Conservation (phyloP, 805 yeast species). For the Wickerhamiella alocasiicola region DNA sequence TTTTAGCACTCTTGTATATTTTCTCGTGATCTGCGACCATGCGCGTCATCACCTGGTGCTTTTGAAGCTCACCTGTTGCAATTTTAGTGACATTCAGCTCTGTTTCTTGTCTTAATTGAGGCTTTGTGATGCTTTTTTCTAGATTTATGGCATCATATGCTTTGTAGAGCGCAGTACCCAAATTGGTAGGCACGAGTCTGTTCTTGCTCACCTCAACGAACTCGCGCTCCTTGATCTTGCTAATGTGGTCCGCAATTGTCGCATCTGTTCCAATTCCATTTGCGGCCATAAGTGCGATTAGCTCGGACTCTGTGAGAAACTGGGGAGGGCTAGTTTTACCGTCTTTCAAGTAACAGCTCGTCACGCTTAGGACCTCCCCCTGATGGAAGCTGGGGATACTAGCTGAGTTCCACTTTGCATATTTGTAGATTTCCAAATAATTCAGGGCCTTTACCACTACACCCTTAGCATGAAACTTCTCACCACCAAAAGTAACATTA, state of each 20-base stretch:
- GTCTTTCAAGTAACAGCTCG: slow-evolving; percentile 45
- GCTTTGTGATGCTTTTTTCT: slow-evolving; percentile 72
- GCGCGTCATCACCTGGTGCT: slow-evolving; percentile 23
- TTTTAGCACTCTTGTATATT: slow-evolving; percentile 16
- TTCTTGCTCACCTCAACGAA: slow-evolving; percentile 34
- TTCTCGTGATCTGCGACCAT: slow-evolving; percentile 17
- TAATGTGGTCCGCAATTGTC: slow-evolving; percentile 95
- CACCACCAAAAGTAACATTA: slow-evolving; percentile 64
- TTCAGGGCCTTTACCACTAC: slow-evolving; percentile 59
- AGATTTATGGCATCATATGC: slow-evolving; percentile 75
- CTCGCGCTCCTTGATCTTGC: slow-evolving; percentile 54
- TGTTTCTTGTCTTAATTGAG: slow-evolving; percentile 66
- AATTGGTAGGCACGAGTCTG: slow-evolving; percentile 55
- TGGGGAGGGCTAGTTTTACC: slow-evolving; percentile 76
- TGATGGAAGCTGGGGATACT: slow-evolving; percentile 50
- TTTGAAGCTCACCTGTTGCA: slow-evolving; percentile 48
- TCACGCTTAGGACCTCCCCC: slow-evolving; percentile 46
- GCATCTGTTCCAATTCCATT: slow-evolving; percentile 99
- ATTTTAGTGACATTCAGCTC: slow-evolving; percentile 57
- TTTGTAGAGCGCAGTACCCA: slow-evolving; percentile 79
- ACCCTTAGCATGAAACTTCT: slow-evolving; percentile 62
- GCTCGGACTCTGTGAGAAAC: slow-evolving; percentile 81
- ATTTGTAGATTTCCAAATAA: slow-evolving; percentile 68
- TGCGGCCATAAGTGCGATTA: slow-evolving; percentile 86
- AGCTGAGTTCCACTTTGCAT: slow-evolving; percentile 58